Base-by-base conservation (phyloP, 192 early-diverging fungal genomes). In the Mortierella antarctica region DNA sequence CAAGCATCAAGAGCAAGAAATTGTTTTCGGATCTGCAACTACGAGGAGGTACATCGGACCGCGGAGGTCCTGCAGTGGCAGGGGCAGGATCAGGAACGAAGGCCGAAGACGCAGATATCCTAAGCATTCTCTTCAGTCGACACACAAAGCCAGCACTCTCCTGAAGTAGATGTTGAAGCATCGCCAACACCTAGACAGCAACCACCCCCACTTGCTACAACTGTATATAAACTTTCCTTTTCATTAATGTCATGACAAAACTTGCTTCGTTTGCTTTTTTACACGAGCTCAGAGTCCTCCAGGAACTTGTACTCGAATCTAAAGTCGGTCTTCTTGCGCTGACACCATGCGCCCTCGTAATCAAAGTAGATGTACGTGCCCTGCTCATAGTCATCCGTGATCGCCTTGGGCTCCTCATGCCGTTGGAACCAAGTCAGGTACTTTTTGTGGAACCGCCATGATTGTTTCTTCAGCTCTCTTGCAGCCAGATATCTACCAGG, bases 321-420 rank as follows among this genome's bases (percentile, higher is more conserved):
- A 50, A 99, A 99, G 67, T 98, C 96, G n/a, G 89, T 87, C 88
- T 98, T 98, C 82, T 96, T 98, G 56, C 95, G 89, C 77, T 98
- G 96, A 71, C 95, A 95, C 98, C 98, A 99, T 21, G 92, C 92
- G 17, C 93, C 94, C 82, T 99, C 97, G 70, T 95, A 98, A 82
- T 99, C 98, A 89, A 99, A 99, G 85, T 98, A 99, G 44, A 98
- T 91, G 74, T 99, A 99, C 21, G 98, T 97, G 23, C 98, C 98
- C 80, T 95, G 93, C 84, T 99, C 98, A 86, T 94, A 99, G 72
- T 97, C 95, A 70, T 98, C 96, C 17, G 95, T 99, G 57, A 98
- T 97, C 13, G 90, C 90, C 81, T 93, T 94, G 51, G 98, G 98
- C 84, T 99, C 96, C 71, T 98, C 96, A 77, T 94, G 95, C 17